These are phyloP conservation scores for Annulohypoxylon nitens DNA, from an alignment of 495 filamentous ascomycete genomes.

Conservation along the genomic window DNA sequence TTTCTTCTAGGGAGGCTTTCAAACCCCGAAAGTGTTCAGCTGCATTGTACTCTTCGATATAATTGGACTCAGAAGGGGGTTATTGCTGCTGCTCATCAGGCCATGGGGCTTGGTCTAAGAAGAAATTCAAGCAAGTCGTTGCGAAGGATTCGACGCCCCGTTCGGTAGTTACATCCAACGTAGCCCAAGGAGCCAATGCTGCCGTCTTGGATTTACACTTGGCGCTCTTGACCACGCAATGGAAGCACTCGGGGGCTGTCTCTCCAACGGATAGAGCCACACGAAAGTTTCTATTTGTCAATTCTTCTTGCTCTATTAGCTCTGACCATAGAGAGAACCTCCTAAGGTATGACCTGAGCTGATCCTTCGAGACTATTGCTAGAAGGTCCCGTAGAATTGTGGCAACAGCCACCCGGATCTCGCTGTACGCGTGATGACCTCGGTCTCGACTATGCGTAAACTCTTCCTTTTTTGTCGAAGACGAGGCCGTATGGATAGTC, in stretches of 20 bases:
- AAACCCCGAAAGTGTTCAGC: neutral
- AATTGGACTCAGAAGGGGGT: constrained; percentile 12
- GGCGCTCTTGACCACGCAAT: constrained; percentile 11
- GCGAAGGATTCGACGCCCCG: constrained; percentile 40
- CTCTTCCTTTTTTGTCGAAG: neutral
- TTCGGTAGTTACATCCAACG: constrained; percentile 28
- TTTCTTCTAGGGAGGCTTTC: neutral
- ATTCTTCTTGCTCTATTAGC: neutral
- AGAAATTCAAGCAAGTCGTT: constrained; percentile 21
- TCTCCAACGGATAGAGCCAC: constrained; percentile 2
- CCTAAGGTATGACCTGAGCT: neutral
- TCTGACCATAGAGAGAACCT: neutral
- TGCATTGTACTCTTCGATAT: neutral
- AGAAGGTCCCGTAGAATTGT: neutral
- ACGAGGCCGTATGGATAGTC: neutral
- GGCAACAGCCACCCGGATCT: neutral
- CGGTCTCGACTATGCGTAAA: neutral
- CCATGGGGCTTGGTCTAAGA: constrained; percentile 19
- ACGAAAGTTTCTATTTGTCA: constrained; percentile 8
- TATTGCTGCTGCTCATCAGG: neutral
- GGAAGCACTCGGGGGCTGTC: constrained; percentile 5
- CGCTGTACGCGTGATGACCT: neutral
- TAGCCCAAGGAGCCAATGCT: constrained; percentile 14
- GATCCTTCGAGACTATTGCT: neutral
- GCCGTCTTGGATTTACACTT: constrained; percentile 29